Percentiles rank a stretch among this genome's conserved stretches.
phyloP scores from a whole-genome alignment of 352 stramenopile species.

The Globisporangium carolinianum region DNA sequence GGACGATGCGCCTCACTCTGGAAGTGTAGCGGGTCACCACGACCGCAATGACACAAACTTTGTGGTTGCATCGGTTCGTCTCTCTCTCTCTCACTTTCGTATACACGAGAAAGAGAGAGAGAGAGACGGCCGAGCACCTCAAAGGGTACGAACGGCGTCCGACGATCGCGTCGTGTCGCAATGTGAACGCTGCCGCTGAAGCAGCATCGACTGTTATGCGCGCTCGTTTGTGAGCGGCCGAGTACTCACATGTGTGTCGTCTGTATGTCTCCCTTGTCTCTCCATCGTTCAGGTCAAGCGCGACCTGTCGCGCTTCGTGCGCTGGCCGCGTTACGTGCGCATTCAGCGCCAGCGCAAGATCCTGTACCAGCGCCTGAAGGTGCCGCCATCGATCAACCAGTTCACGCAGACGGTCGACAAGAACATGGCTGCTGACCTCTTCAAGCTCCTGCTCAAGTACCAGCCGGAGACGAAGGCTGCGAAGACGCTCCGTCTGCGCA shows the following conservation, averaged over 20 bases:
- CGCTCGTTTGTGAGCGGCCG: background rate
- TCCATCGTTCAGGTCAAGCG: slow-evolving; percentile 71
- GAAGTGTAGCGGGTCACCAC: slow-evolving; percentile 83
- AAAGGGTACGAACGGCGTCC: slow-evolving; percentile 65
- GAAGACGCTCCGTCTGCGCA: slow-evolving; percentile 97
- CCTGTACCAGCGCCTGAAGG: slow-evolving; percentile 98
- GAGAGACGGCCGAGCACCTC: slow-evolving; percentile 36
- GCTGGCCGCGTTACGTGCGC: slow-evolving; percentile 98
- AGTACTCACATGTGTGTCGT: slow-evolving; percentile 8
- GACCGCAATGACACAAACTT: slow-evolving; percentile 91
- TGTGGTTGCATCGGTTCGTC: slow-evolving; percentile 54
- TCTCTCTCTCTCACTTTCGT: background rate
- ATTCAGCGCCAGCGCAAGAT: slow-evolving; percentile 99
- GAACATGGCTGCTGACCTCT: slow-evolving; percentile 97
- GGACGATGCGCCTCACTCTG: background rate
- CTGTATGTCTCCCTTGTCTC: slow-evolving; percentile 6
- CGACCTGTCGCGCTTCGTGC: slow-evolving; percentile 98
- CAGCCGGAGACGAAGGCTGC: slow-evolving; percentile 96
- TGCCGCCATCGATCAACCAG: slow-evolving; percentile 98
- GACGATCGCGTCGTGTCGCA: slow-evolving; percentile 1
- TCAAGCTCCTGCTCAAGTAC: slow-evolving; percentile 99
- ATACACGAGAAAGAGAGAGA: background rate
- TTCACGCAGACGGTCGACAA: slow-evolving; percentile 98
- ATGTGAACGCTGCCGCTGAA: slow-evolving; percentile 13
- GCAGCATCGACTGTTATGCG: background rate